phyloP scores from a whole-genome alignment of 2,329 filamentous ascomycete genomes.

The Septoria linicola region DNA sequence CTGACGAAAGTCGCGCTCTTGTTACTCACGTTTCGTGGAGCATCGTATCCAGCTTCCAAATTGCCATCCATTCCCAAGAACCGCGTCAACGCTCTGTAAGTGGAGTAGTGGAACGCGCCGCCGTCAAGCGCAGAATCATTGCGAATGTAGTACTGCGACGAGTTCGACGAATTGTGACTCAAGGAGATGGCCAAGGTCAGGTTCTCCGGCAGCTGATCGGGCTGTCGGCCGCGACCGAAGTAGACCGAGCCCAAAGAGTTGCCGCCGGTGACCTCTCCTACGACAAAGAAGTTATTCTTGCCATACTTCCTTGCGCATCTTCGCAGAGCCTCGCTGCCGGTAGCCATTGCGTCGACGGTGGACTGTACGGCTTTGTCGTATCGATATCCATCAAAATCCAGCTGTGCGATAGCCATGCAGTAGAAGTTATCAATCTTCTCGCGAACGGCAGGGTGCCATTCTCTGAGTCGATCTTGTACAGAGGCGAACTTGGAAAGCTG shows the following conservation, averaged over 20 bases:
- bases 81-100: constrained; percentile 58
- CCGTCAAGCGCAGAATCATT: constrained; percentile 56
- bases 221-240: constrained; percentile 60
- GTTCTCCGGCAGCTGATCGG: constrained; percentile 51
- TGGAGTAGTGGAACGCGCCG: constrained; percentile 62
- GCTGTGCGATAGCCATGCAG: constrained; percentile 58
- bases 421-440: constrained; percentile 58
- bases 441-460: constrained; percentile 60
- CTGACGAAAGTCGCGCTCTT: not conserved
- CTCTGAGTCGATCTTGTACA: constrained; percentile 63
- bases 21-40: constrained; percentile 44
- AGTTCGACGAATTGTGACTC: constrained; percentile 45
- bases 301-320: constrained; percentile 56
- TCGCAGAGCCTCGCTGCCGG: constrained; percentile 56
- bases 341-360: constrained; percentile 59
- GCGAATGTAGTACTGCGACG: constrained; percentile 48
- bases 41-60: constrained; percentile 53
- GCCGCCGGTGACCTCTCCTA: constrained; percentile 61
- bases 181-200: constrained; percentile 50
- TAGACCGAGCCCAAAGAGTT: constrained; percentile 60
- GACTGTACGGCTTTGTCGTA: constrained; percentile 64
- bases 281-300: constrained; percentile 62
- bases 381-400: constrained; percentile 64
- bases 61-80: constrained; percentile 60
- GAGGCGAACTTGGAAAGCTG: constrained; percentile 64